Evolutionary conservation across 179 eudicot species (phyloP), one percentile per base, ranked within the genome.

Genomic region (Gypsophila paniculata): DNA sequence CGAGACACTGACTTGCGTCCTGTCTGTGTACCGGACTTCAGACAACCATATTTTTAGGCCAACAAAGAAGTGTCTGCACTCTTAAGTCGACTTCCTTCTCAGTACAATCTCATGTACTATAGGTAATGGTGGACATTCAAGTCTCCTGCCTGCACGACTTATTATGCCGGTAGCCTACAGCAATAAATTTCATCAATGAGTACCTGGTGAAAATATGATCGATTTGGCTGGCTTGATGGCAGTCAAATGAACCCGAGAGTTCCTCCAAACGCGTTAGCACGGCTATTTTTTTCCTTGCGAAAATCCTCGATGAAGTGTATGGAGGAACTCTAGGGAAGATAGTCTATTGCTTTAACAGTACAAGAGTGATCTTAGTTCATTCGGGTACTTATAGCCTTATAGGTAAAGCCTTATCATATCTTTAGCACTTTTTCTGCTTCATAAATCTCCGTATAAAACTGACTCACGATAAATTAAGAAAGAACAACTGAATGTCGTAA

Each of bases 241-340:
- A 18, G 36, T 18, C 79, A 76, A 54, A 46, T 70, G 75, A 65
- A 10, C 79, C 75, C 72, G 11, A 72, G 79, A 76, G 79, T 76
- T 76, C 79, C 79, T 75, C 79, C 75, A 76, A 76, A 76, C 79
- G 68, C 79, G 71, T 76, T 75, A 76, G 75, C 65, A 76, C 72
- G 65, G 18, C 5, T 8, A 38, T 6, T 32, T n/a, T 59, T 61
- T 38, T 8, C 7, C 39, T n/a, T n/a, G 32, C 15, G 5, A 36
- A 55, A 26, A n/a, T n/a, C 68, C 70, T 74, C 71, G 66, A 26
- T 77, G 84, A 77, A 77, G 84, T 61, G 76, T n/a, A 77, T 32
- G 46, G 78, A 75, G 76, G 70, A 74, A 72, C 78, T 80, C 80
- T 76, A 65, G 80, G 76, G 80, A 49, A 51, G 59, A 68, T 49